Evolutionary conservation across 2,329 filamentous ascomycete species (phyloP).

Genomic region (Pestalotiopsis sp.): DNA sequence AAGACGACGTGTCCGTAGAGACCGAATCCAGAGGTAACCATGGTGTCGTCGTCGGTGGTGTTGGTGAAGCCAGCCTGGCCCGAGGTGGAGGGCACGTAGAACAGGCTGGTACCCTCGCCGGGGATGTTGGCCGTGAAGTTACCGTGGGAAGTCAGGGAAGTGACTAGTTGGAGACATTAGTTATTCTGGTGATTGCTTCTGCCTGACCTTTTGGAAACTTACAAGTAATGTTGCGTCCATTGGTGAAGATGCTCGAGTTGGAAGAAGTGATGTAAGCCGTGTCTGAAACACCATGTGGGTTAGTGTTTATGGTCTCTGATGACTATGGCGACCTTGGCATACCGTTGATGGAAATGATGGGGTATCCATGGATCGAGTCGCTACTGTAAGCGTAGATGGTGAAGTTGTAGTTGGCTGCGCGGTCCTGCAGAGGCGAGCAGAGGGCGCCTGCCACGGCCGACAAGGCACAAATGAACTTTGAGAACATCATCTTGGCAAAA

Average conservation of each 20-base stretch:
- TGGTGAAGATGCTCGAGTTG: too few species aligned
- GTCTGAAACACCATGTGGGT: background rate
- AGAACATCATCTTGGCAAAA: slow-evolving; percentile 5
- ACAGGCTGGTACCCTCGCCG: background rate
- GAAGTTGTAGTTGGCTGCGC: slow-evolving; percentile 1
- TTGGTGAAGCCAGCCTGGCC: slow-evolving; percentile 4
- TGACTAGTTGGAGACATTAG: background rate
- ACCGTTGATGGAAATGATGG: slow-evolving; percentile 5
- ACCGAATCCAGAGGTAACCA: slow-evolving; percentile 7
- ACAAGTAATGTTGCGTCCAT: slow-evolving; percentile 8
- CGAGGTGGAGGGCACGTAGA: slow-evolving; percentile 9
- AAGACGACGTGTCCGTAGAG: slow-evolving; percentile 10
- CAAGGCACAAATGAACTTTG: background rate
- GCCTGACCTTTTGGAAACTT: background rate
- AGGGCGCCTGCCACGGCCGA: background rate
- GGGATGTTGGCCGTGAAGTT: slow-evolving; percentile 10
- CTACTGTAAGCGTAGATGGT: slow-evolving; percentile 9
- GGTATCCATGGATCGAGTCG: slow-evolving; percentile 2
- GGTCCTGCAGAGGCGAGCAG: background rate
- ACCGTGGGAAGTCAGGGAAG: background rate
- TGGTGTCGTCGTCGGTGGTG: background rate
- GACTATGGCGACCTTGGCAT: background rate
- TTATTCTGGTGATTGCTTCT: background rate
- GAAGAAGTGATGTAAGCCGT: slow-evolving; percentile 3
- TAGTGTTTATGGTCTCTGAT: background rate